Conservation (phyloP, 2,329 filamentous ascomycete species). For the Colletotrichum horii region DNA sequence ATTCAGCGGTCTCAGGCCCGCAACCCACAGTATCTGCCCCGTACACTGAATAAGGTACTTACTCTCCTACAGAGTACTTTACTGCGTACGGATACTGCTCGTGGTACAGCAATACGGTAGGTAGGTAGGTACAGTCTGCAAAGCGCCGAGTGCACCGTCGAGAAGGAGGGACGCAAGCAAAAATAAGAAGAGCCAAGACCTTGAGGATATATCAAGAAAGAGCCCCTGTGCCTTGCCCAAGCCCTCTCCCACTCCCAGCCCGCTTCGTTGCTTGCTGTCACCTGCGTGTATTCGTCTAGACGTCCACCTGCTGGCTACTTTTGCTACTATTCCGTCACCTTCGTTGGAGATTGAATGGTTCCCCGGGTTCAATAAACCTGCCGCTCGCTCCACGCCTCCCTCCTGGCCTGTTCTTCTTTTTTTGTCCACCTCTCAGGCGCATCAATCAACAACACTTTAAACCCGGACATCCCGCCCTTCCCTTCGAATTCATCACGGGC, state of each 20-base stretch:
- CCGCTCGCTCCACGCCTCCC: background rate
- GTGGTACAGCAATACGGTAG: background rate
- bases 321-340: background rate
- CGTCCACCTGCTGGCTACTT: background rate
- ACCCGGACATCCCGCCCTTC: background rate
- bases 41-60: background rate
- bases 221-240: background rate
- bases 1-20: background rate
- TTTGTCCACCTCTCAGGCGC: background rate
- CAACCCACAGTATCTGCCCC: background rate
- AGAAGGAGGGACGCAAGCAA: background rate
- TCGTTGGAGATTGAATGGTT: constrained; percentile 14
- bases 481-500: background rate
- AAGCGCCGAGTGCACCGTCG: constrained; percentile 1
- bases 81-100: background rate
- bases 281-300: background rate
- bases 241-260: background rate
- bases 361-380: constrained; percentile 2
- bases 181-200: constrained; percentile 8
- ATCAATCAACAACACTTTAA: background rate
- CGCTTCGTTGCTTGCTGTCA: background rate
- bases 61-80: background rate
- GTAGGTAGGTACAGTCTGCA: background rate
- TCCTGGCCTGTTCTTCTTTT: background rate
- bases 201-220: constrained; percentile 19